phyloP scores from a whole-genome alignment of 2,329 filamentous ascomycete genomes.

The Dothiorella sarmentorum region DNA sequence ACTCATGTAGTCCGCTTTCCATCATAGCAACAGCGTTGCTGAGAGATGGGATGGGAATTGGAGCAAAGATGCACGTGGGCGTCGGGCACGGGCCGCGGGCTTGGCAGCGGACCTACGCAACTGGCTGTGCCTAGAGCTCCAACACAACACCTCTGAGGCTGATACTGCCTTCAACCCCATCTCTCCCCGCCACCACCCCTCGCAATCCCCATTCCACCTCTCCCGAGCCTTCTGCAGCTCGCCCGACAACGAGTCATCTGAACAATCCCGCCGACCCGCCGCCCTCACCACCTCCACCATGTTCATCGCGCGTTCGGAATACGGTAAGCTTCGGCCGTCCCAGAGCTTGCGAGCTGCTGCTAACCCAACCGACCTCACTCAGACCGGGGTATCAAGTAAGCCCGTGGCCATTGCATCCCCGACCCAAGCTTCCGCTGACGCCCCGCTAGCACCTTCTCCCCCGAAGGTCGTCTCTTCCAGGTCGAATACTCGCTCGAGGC shows the following conservation, averaged over 20 bases:
- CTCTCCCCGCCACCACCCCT: neutral
- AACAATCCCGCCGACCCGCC: slow-evolving; percentile 23
- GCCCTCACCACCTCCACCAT: slow-evolving; percentile 20
- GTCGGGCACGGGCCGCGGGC: neutral
- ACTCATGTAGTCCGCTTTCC: too few relatives aligned
- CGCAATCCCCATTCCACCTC: neutral
- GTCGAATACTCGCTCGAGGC: slow-evolving; percentile 99
- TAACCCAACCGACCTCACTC: slow-evolving; percentile 25
- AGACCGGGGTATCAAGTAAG: slow-evolving; percentile 98
- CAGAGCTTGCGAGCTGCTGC: slow-evolving; percentile 26
- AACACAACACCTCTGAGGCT: slow-evolving; percentile 13
- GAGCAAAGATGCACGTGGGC: neutral
- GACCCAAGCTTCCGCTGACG: slow-evolving; percentile 25
- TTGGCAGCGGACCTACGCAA: slow-evolving; percentile 16
- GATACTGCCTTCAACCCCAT: neutral
- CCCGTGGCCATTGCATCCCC: slow-evolving; percentile 25
- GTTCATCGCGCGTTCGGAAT: slow-evolving; percentile 99
- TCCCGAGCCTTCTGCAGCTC: neutral
- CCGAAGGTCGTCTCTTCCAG: slow-evolving; percentile 98
- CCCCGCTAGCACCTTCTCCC: slow-evolving; percentile 84
- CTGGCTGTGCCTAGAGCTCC: slow-evolving; percentile 19
- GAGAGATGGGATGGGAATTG: neutral
- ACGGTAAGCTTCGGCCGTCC: slow-evolving; percentile 63
- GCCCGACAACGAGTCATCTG: neutral
- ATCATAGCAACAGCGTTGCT: too few relatives aligned